A percentile compares a stretch with the other conserved stretches of the same genome.
These are phyloP conservation scores for Zygosaccharomyces gambellarensis DNA, from an alignment of 805 yeast genomes.

Conservation along the genomic window DNA sequence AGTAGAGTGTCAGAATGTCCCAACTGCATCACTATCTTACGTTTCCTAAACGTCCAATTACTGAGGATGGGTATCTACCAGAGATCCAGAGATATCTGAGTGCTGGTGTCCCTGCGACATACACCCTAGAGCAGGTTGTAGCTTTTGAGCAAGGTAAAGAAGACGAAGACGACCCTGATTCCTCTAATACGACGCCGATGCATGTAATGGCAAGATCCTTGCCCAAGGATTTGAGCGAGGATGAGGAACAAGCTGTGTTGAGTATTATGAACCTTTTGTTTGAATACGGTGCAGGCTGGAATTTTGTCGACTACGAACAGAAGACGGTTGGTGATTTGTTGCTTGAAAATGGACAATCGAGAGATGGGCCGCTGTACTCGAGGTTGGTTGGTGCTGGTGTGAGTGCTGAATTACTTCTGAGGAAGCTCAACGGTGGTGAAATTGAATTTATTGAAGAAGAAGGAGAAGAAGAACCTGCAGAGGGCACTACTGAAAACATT, in stretches of 20 bases:
- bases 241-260: slow-evolving; percentile 44
- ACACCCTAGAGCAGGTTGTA: slow-evolving; percentile 71
- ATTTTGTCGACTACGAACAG: slow-evolving; percentile 61
- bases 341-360: slow-evolving; percentile 43
- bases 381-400: slow-evolving; percentile 78
- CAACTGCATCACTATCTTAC: slow-evolving; percentile 63
- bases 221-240: slow-evolving; percentile 32
- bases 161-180: slow-evolving; percentile 35
- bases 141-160: slow-evolving; percentile 44
- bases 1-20: slow-evolving; percentile 43
- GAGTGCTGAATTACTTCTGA: slow-evolving; percentile 74
- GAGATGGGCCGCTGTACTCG: slow-evolving; percentile 41
- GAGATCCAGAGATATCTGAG: slow-evolving; percentile 45
- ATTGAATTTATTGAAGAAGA: slow-evolving; percentile 51
- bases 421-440: slow-evolving; percentile 63
- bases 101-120: slow-evolving; percentile 76
- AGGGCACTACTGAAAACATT: slow-evolving; percentile 9
- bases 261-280: slow-evolving; percentile 62
- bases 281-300: slow-evolving; percentile 92
- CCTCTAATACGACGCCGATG: slow-evolving; percentile 69
- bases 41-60: slow-evolving; percentile 49
- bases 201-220: slow-evolving; percentile 61
- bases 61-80: slow-evolving; percentile 38
- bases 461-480: slow-evolving; percentile 34
- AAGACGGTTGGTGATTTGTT: slow-evolving; percentile 86